Base-by-base conservation (phyloP, 108 stramenopile species). In the Mediolabrus comicus region DNA sequence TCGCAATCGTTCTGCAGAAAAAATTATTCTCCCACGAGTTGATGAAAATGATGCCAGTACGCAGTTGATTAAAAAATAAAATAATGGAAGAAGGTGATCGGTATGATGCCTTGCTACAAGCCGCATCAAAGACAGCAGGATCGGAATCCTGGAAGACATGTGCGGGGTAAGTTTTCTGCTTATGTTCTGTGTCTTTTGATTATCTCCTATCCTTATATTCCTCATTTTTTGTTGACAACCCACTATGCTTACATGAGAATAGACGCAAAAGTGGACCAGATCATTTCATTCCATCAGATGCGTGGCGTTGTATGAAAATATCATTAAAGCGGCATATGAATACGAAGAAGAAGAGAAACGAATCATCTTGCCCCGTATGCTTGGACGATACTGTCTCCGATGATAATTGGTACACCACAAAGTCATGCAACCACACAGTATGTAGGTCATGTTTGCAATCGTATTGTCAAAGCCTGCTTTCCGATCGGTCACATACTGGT, bases 391-490 rank as follows among this genome's bases (percentile, higher is more conserved):
- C 58, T 13, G 66, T 57, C 56, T 33, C 69, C 32, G 24, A 64
- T 9, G 61, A 65, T 62, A 39, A 57, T 13, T 89, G 88, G 88
- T 67, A 86, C 54, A 41, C 85, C 12, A 89, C 88, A 9, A 75
- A 69, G 51, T 65, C 79, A 13, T 89, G 88, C 62, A 69, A 69
- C 19, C 88, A 89, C 56, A 80, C 84, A 14, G 84, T 89, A 3
- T 89, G 88, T 52, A 69, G 39, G 27, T 69, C 76, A 59, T 89
- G 88, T 67, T 63, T 89, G 25, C 71, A 58, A 32, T 67, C 61
- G 22, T 89, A 89, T 55, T 82, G 84, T 9, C n/a, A 69, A 41
- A 80, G 67, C 55, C 86, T 83, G 19, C 71, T 86, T 33, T 28
- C 66, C 5, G 86, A 89, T 72, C 62, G 41, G 6, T 74, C 61